phyloP scores from a whole-genome alignment of 352 stramenopile species.

The Globisporangium apiculatum region DNA sequence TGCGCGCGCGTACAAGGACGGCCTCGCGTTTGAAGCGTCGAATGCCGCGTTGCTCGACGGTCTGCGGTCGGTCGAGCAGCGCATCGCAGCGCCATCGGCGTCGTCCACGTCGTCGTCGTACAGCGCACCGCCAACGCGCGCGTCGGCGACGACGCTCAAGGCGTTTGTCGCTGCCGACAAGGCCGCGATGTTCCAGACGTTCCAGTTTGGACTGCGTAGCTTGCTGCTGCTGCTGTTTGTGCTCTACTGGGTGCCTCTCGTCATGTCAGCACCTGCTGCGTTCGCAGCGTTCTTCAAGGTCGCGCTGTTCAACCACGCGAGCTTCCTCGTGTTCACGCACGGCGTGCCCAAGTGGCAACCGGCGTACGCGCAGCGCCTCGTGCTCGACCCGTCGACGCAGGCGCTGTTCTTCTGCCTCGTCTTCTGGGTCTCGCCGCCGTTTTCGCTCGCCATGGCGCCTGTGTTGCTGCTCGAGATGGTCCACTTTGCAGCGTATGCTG shows the following conservation, averaged over 20 bases:
- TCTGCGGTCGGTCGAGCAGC: slow-evolving; percentile 47
- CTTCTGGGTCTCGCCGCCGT: slow-evolving; percentile 77
- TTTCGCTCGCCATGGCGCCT: slow-evolving; percentile 68
- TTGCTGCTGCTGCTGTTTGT: slow-evolving; percentile 66
- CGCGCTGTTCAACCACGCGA: slow-evolving; percentile 69
- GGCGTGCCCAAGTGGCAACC: slow-evolving; percentile 61
- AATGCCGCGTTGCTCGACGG: slow-evolving; percentile 72
- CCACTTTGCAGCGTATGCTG: slow-evolving; percentile 59
- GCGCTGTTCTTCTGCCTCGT: slow-evolving; percentile 82
- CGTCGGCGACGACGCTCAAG: slow-evolving; percentile 26
- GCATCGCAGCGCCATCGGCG: slow-evolving; percentile 24
- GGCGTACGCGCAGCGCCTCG: slow-evolving; percentile 72
- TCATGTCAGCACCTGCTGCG: slow-evolving; percentile 31
- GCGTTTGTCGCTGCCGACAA: slow-evolving; percentile 55
- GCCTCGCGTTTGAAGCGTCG: slow-evolving; percentile 44
- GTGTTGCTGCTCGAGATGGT: slow-evolving; percentile 79
- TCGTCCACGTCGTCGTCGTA: slow-evolving; percentile 2
- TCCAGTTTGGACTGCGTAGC: slow-evolving; percentile 60
- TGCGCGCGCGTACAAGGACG: slow-evolving; percentile 74
- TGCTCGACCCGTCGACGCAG: slow-evolving; percentile 78
- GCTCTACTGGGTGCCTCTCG: slow-evolving; percentile 59
- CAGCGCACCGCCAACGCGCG: slow-evolving; percentile 7
- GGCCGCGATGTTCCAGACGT: slow-evolving; percentile 55
- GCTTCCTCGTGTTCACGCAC: slow-evolving; percentile 78
- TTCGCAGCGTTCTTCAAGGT: slow-evolving; percentile 81